Evolutionary conservation across 2,329 filamentous ascomycete genomes (phyloP).

Genomic region (Catunica adiposa): DNA sequence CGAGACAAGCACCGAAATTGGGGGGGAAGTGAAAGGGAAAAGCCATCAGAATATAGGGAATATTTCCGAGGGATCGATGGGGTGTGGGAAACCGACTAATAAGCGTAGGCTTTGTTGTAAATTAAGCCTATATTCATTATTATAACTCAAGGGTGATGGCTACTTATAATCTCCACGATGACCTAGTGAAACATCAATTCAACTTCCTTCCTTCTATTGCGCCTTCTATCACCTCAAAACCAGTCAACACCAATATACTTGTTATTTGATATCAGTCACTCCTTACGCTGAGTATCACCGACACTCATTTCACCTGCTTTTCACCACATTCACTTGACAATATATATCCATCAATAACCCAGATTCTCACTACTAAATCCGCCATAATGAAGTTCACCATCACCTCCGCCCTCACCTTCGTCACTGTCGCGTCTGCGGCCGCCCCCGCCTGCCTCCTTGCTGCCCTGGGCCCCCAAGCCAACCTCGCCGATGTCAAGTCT

Average conservation of each 20-base stretch:
- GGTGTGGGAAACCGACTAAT: background rate
- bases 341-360: background rate
- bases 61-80: too few relatives aligned
- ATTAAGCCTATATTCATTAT: background rate
- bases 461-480: conserved; percentile 14
- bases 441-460: conserved; percentile 15
- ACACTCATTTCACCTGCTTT: conserved; percentile 4
- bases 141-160: background rate
- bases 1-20: background rate
- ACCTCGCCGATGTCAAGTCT: conserved; percentile 7
- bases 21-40: background rate
- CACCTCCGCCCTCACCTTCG: conserved; percentile 10
- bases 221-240: background rate
- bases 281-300: conserved; percentile 7
- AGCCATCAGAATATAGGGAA: background rate
- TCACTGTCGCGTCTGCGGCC: conserved; percentile 2
- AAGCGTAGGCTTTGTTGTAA: background rate
- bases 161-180: background rate
- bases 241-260: background rate
- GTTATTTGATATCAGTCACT: conserved; percentile 2
- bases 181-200: background rate
- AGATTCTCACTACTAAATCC: background rate
- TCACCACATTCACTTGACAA: background rate
- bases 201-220: background rate
- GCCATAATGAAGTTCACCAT: conserved; percentile 9